These are phyloP conservation scores for Diplotaxis tenuifolia DNA, from an alignment of 345 rosid genomes.

Conservation along the genomic window DNA sequence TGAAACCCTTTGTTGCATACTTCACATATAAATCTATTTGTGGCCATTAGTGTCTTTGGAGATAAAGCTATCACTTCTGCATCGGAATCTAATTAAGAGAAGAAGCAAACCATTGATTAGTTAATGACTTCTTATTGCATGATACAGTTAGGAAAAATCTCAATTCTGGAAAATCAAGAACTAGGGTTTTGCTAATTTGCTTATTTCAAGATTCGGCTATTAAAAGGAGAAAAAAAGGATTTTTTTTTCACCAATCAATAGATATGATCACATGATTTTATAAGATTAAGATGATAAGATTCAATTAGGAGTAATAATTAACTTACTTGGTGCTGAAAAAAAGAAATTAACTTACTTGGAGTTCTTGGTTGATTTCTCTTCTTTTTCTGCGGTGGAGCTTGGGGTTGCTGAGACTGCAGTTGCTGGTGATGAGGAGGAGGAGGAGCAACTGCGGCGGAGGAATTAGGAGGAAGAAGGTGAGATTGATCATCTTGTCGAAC, in stretches of 20 bases:
- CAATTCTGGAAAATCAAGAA: constrained; percentile 21
- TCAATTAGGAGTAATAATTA: constrained; percentile 9
- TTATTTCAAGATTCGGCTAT: constrained; percentile 27
- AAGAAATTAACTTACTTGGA: constrained; percentile 62
- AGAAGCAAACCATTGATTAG: constrained; percentile 3
- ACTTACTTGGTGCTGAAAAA: constrained; percentile 88
- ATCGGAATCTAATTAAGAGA: constrained; percentile 59
- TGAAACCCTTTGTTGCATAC: constrained; percentile 88
- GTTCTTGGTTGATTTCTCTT: constrained; percentile 77
- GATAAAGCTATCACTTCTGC: constrained; percentile 85
- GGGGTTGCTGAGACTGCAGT: constrained; percentile 38
- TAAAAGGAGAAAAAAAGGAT: constrained; percentile 13
- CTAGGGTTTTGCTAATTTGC: constrained; percentile 37
- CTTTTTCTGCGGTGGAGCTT: constrained; percentile 58
- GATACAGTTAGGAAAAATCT: neutral
- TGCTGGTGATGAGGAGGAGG: constrained; percentile 30
- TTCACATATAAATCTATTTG: constrained; percentile 83
- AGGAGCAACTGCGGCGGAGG: constrained; percentile 39
- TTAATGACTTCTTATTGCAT: constrained; percentile 22
- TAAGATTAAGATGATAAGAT: constrained; percentile 20
- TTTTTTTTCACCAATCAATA: constrained; percentile 19
- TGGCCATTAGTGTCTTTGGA: constrained; percentile 82
- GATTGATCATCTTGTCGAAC: constrained; percentile 59
- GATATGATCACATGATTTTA: neutral
- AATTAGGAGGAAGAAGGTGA: constrained; percentile 49